Conservation (phyloP, 306 rosid species). For the Vicia villosa region DNA sequence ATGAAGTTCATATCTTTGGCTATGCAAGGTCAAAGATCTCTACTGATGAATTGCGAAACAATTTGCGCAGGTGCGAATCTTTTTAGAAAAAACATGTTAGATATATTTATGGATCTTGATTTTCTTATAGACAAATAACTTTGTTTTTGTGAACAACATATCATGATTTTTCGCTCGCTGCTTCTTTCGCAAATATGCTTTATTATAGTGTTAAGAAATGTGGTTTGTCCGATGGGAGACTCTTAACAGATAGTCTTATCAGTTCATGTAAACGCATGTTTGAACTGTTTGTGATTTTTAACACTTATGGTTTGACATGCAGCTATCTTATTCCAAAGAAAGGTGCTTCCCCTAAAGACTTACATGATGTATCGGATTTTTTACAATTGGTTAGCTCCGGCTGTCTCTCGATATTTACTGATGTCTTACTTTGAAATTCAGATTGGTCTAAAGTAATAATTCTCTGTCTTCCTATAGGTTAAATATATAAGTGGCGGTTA, state of each 20-base stretch:
- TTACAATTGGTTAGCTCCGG: conserved; percentile 73
- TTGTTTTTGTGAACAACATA: background rate
- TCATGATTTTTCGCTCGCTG: conserved; percentile 18
- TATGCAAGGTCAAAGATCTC: conserved; percentile 92
- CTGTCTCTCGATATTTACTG: conserved; percentile 21
- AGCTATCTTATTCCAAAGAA: conserved; percentile 75
- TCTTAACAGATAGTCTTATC: background rate
- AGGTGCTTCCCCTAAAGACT: conserved; percentile 52
- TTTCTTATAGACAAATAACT: background rate
- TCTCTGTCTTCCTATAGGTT: conserved; percentile 48
- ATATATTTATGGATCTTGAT: background rate
- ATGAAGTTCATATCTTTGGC: conserved; percentile 91
- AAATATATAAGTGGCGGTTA: conserved; percentile 90
- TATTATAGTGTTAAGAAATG: too few relatives aligned
- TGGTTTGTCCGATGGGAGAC: too few relatives aligned
- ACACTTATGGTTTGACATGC: conserved; percentile 46
- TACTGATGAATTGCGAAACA: conserved; percentile 76
- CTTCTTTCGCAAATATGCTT: too few relatives aligned
- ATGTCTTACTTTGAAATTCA: conserved; percentile 7
- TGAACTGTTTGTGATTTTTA: conserved; percentile 9
- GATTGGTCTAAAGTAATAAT: conserved; percentile 18
- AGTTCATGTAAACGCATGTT: background rate
- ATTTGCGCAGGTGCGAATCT: conserved; percentile 66
- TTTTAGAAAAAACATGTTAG: background rate
- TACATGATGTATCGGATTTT: conserved; percentile 58